phyloP scores from a whole-genome alignment of 352 stramenopile species.

The Globisporangium recalcitrans region DNA sequence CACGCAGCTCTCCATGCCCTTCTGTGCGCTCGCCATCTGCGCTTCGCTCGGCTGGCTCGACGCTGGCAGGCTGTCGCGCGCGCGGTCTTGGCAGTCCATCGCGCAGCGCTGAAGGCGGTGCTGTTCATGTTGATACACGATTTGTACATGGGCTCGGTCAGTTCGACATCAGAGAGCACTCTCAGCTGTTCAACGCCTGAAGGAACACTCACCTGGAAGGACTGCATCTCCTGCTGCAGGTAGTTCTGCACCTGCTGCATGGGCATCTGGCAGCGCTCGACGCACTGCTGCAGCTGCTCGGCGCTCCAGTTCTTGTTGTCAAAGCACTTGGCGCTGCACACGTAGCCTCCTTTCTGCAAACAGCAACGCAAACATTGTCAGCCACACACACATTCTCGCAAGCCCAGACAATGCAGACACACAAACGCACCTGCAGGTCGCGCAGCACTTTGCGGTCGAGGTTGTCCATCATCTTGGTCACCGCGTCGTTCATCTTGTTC shows the following conservation, averaged over 20 bases:
- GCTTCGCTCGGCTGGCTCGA: conserved; percentile 55
- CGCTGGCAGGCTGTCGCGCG: conserved; percentile 60
- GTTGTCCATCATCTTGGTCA: conserved; percentile 80
- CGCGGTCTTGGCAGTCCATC: conserved; percentile 86
- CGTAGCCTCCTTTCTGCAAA: conserved; percentile 67
- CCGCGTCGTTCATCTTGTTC: conserved; percentile 75
- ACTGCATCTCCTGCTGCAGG: conserved; percentile 79
- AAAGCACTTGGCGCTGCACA: conserved; percentile 85
- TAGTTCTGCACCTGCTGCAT: conserved; percentile 84
- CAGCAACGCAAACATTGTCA: neutral
- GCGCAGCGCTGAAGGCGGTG: conserved; percentile 78
- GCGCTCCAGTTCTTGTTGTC: conserved; percentile 77
- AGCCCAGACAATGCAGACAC: no score
- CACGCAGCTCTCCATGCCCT: conserved; percentile 76
- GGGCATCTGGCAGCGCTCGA: conserved; percentile 83
- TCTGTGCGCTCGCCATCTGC: conserved; percentile 62
- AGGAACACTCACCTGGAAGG: conserved; percentile 46
- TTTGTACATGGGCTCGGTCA: neutral
- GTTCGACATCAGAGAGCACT: no score
- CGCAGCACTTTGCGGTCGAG: conserved; percentile 74
- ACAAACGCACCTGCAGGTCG: conserved; percentile 46
- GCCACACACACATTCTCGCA: neutral
- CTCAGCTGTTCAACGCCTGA: neutral
- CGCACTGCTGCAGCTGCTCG: conserved; percentile 74
- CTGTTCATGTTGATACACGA: conserved; percentile 18